Percentiles rank a stretch among this genome's conserved stretches.
Conservation (phyloP, 2,329 filamentous ascomycete species). For the Neoscytalidium dimidiatum region DNA sequence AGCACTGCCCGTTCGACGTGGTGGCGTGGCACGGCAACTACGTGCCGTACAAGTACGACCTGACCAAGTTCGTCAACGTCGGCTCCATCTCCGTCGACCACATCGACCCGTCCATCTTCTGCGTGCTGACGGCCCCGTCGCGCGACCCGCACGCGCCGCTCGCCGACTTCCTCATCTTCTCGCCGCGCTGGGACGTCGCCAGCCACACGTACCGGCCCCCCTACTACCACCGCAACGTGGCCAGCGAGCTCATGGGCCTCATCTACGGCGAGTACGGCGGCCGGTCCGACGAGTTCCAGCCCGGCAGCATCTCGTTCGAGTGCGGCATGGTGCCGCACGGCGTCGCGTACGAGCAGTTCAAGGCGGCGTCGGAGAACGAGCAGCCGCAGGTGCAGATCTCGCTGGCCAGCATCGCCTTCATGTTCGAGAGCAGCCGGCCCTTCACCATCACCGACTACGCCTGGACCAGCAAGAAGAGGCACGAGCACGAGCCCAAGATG, state of each 20-base stretch:
- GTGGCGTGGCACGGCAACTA: slow-evolving; percentile 82
- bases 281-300: slow-evolving; percentile 56
- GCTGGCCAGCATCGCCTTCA: slow-evolving; percentile 63
- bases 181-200: slow-evolving; percentile 63
- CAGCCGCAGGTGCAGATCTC: slow-evolving; percentile 39
- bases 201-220: slow-evolving; percentile 63
- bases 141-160: slow-evolving; percentile 62
- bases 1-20: slow-evolving; percentile 75
- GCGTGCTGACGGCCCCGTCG: slow-evolving; percentile 61
- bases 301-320: slow-evolving; percentile 64
- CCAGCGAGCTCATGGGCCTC: slow-evolving; percentile 68
- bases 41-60: slow-evolving; percentile 75
- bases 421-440: slow-evolving; percentile 57
- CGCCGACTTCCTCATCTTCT: slow-evolving; percentile 67
- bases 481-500: slow-evolving; percentile 49
- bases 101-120: slow-evolving; percentile 77
- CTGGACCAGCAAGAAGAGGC: slow-evolving; percentile 45
- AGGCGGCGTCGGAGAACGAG: slow-evolving; percentile 55
- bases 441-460: slow-evolving; percentile 41
- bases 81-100: slow-evolving; percentile 75
- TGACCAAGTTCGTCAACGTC: slow-evolving; percentile 74
- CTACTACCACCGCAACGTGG: slow-evolving; percentile 67
- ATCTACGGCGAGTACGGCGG: slow-evolving; percentile 60
- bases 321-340: slow-evolving; percentile 73
- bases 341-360: slow-evolving; percentile 57